Evolutionary conservation across 768 basidiomycete genomes (phyloP).

Genomic region (Cubamyces lactineus): DNA sequence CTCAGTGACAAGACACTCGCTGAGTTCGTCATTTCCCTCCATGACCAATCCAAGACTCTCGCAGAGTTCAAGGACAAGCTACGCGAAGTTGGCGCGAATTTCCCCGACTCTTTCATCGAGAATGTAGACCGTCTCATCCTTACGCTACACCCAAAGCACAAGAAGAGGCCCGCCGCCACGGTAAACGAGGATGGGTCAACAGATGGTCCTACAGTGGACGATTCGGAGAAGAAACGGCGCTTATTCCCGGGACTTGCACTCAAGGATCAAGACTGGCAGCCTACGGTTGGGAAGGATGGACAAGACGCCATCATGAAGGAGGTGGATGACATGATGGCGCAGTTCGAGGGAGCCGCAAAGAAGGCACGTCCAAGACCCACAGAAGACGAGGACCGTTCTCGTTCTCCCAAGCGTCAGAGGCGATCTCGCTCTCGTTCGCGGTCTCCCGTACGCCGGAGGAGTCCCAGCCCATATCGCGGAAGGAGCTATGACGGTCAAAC

Average conservation of each 20-base stretch:
- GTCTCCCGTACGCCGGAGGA: slow-evolving; percentile 46
- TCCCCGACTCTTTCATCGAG: slow-evolving; percentile 89
- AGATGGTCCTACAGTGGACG: slow-evolving; percentile 42
- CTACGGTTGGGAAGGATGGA: slow-evolving; percentile 52
- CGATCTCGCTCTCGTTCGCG: slow-evolving; percentile 48
- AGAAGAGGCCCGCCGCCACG: slow-evolving; percentile 51
- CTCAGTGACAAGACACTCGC: slow-evolving; percentile 91
- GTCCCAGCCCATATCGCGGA: slow-evolving; percentile 64
- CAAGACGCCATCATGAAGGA: slow-evolving; percentile 82
- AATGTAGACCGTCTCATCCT: slow-evolving; percentile 94
- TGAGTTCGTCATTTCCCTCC: slow-evolving; percentile 91
- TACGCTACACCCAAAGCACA: slow-evolving; percentile 94
- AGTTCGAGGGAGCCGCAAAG: slow-evolving; percentile 69
- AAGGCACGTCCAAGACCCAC: slow-evolving; percentile 51
- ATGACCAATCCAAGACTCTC: slow-evolving; percentile 80
- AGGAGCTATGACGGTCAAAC: slow-evolving; percentile 48
- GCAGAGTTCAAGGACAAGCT: slow-evolving; percentile 83
- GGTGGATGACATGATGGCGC: slow-evolving; percentile 86
- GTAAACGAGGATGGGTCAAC: slow-evolving; percentile 37
- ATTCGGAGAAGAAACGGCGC: slow-evolving; percentile 78
- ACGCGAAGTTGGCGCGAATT: slow-evolving; percentile 74
- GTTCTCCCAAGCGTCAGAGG: slow-evolving; percentile 63
- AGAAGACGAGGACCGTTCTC: slow-evolving; percentile 35
- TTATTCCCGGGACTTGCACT: slow-evolving; percentile 90
- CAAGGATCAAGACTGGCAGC: slow-evolving; percentile 70